phyloP scores from a whole-genome alignment of 1,139 yeast genomes.

The Sugiyamaella grinbergsii region DNA sequence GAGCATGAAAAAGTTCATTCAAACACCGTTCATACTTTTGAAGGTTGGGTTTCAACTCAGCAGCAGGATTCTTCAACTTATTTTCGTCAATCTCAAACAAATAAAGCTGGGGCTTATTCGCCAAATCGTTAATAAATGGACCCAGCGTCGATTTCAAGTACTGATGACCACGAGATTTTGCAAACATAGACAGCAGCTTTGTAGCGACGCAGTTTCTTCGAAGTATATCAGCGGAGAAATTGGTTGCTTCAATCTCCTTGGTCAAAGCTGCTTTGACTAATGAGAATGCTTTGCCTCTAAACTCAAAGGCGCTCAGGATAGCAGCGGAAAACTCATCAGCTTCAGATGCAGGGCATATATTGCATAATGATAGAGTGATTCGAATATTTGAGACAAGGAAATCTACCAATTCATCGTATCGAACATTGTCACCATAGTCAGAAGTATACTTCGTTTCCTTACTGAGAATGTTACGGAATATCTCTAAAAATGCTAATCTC shows the following conservation, averaged over 20 bases:
- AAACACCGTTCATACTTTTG: constrained; percentile 59
- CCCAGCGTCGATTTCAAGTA: constrained; percentile 57
- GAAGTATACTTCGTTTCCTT: constrained; percentile 43
- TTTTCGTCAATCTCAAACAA: constrained; percentile 57
- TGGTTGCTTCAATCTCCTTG: constrained; percentile 62
- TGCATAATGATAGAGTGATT: constrained; percentile 36
- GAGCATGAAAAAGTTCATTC: constrained; percentile 55
- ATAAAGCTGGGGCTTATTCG: constrained; percentile 54
- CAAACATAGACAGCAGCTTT: constrained; percentile 68
- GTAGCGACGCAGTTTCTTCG: constrained; percentile 85
- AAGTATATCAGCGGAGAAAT: constrained; percentile 69
- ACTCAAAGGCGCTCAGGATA: constrained; percentile 61
- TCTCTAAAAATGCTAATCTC: constrained; percentile 72
- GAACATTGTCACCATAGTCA: constrained; percentile 41
- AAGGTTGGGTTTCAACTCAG: constrained; percentile 49
- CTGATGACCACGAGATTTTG: constrained; percentile 63
- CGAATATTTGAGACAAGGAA: constrained; percentile 25
- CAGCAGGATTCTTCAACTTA: constrained; percentile 46
- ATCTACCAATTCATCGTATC: constrained; percentile 40
- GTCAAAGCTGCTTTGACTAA: constrained; percentile 59
- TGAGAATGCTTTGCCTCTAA: constrained; percentile 55
- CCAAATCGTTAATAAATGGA: constrained; percentile 58
- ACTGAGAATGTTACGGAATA: constrained; percentile 67
- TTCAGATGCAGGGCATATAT: constrained; percentile 61
- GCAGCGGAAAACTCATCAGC: constrained; percentile 75